These are phyloP conservation scores for Penicillium sumatraense DNA, from an alignment of 2,329 filamentous ascomycete species.

Conservation along the genomic window DNA sequence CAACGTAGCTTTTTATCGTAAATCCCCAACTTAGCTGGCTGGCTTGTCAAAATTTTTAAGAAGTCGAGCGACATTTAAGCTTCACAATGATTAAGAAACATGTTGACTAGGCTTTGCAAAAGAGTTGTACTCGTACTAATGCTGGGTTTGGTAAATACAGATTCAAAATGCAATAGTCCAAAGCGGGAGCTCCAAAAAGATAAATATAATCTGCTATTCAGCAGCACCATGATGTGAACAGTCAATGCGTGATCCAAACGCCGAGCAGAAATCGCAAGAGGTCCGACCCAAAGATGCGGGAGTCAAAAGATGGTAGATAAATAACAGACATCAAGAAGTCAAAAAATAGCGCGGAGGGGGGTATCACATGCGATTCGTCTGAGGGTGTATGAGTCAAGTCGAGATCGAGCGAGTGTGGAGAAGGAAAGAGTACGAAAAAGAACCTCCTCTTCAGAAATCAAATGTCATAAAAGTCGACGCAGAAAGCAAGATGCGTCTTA, in stretches of 20 bases:
- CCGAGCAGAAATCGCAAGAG: background rate
- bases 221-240: slow-evolving; percentile 2
- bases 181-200: background rate
- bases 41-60: too few relatives aligned
- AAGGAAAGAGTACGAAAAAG: background rate
- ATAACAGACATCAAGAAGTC: slow-evolving; percentile 7
- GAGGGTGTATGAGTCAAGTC: slow-evolving; percentile 17
- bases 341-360: slow-evolving; percentile 20
- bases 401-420: slow-evolving; percentile 27
- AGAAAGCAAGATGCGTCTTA: background rate
- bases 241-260: slow-evolving; percentile 9
- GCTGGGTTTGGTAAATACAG: background rate
- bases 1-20: background rate
- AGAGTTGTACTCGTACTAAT: too few relatives aligned
- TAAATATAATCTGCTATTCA: background rate
- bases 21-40: too few relatives aligned
- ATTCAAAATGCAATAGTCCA: background rate
- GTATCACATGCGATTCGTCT: slow-evolving; percentile 39
- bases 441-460: background rate
- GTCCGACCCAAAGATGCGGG: slow-evolving; percentile 8
- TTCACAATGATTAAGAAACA: too few relatives aligned
- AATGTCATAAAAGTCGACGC: slow-evolving; percentile 1
- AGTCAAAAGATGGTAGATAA: background rate
- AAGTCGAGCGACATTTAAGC: too few relatives aligned
- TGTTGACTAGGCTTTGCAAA: too few relatives aligned